Base-by-base conservation (phyloP, 139 green algal species). In the Coelastrella sp. region DNA sequence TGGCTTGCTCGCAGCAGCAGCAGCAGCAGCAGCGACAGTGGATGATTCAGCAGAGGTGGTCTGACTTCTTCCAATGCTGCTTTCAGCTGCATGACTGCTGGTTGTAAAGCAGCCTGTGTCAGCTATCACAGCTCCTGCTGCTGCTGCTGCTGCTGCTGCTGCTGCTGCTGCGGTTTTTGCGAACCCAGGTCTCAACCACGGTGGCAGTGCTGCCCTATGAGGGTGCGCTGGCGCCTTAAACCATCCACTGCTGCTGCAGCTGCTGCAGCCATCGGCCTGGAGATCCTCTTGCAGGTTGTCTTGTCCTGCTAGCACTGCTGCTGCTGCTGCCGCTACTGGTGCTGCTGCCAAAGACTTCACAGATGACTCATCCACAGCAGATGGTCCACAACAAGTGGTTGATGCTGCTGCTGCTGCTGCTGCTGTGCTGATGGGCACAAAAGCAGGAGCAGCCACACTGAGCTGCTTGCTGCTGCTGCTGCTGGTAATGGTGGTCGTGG, bases 241-340 rank as follows among this genome's bases (percentile, higher is more conserved):
- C 82, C 82, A 87, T 14, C 59, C 66, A 74, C 61, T 65, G 82
- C 82, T 87, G 82, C 82, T 87, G 63, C 82, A 20, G 15, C 60
- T 78, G 63, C 25, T 87, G 82, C 25, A 27, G 14, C 12, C 11
- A 25, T 22, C 22, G 15, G n/a, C 49, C 49, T n/a, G 79, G 49
- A 57, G 59, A 22, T 25, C 22, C 7, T 24, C 6, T 1, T 8
- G n/a, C 7, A 57, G 74, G 19, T 9, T 72, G 58, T 8, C 19
- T 58, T 25, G 20, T 73, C n/a, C 80, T 74, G 8, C 9, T 56
- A 17, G 61, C 19, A 19, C 82, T 87, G 82, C 60, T 78, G 82
- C 82, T 60, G 82, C 60, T 78, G 82, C 24, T 10, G 63, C 59
- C 25, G 81, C 63, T 10, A 74, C n/a, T 25, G 49, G 11, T 20